Conservation (phyloP, 2,329 filamentous ascomycete genomes). For the Trichoderma pleuroti region DNA sequence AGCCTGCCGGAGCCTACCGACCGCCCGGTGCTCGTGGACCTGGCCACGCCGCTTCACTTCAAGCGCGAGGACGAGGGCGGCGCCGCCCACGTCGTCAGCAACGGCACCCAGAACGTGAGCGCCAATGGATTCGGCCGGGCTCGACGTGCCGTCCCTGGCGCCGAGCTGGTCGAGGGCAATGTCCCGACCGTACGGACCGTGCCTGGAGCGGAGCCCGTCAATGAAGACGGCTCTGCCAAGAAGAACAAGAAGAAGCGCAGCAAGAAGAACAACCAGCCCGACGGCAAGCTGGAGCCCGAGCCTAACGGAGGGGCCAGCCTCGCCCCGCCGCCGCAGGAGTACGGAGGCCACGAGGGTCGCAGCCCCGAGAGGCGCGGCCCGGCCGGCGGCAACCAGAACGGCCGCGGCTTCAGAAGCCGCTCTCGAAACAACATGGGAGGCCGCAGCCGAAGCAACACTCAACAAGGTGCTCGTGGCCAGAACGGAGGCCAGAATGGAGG, state of each 20-base stretch:
- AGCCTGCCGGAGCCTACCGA: constrained; percentile 94
- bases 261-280: constrained; percentile 83
- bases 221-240: constrained; percentile 78
- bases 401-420: constrained; percentile 53
- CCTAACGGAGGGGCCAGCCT: constrained; percentile 46
- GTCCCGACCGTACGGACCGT: constrained; percentile 67
- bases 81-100: constrained; percentile 76
- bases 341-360: constrained; percentile 48
- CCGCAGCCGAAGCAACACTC: constrained; percentile 53
- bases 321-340: constrained; percentile 44
- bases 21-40: constrained; percentile 89
- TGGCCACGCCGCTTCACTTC: constrained; percentile 86
- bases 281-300: constrained; percentile 52
- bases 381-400: constrained; percentile 30
- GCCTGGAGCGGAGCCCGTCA: constrained; percentile 59
- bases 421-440: constrained; percentile 51
- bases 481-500: constrained; percentile 22
- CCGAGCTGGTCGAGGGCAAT: constrained; percentile 65
- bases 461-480: constrained; percentile 36
- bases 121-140: constrained; percentile 76
- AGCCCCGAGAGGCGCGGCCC: constrained; percentile 64
- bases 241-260: constrained; percentile 99
- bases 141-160: constrained; percentile 80
- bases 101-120: constrained; percentile 67
- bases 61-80: constrained; percentile 97